phyloP scores from a whole-genome alignment of 2,329 filamentous ascomycete species.

The Tolypocladium paradoxum region DNA sequence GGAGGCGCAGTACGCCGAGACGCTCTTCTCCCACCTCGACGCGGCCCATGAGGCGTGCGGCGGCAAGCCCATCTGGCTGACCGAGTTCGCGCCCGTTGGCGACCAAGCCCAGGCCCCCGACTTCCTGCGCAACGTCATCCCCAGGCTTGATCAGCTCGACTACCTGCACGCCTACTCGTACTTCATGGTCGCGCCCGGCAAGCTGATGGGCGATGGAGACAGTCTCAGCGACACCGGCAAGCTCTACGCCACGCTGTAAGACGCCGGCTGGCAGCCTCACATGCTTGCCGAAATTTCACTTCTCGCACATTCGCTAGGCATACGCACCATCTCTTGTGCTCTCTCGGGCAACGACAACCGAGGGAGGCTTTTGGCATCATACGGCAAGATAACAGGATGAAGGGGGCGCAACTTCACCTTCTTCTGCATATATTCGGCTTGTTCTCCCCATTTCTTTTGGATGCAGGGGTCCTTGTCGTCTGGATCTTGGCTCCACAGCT shows the following conservation, averaged over 20 bases:
- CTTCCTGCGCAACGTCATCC: conserved; percentile 40
- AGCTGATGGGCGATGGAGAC: conserved; percentile 13
- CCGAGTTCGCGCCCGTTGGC: conserved; percentile 49
- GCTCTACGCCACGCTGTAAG: conserved; percentile 34
- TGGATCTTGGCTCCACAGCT: not conserved
- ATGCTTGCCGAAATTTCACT: conserved; percentile 12
- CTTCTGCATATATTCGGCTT: conserved; percentile 20
- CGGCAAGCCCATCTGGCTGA: conserved; percentile 48
- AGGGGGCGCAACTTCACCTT: conserved; percentile 5
- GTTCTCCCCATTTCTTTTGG: conserved; percentile 2
- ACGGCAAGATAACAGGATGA: not conserved
- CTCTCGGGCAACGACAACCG: not conserved
- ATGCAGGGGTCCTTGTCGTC: not conserved
- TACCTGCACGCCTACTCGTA: conserved; percentile 48
- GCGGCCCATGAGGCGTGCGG: conserved; percentile 33
- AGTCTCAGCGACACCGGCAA: conserved; percentile 36
- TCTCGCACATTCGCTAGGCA: conserved; percentile 28
- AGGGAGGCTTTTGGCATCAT: not conserved
- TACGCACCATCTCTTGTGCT: conserved; percentile 7
- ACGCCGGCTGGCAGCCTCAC: not conserved
- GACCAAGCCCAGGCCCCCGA: conserved; percentile 28
- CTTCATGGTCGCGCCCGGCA: conserved; percentile 34
- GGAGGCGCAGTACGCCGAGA: conserved; percentile 29
- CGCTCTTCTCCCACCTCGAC: conserved; percentile 44
- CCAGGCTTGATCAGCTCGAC: conserved; percentile 34